Conservation (phyloP, 1,284 basidiomycete genomes). For the Ustilago nuda region DNA sequence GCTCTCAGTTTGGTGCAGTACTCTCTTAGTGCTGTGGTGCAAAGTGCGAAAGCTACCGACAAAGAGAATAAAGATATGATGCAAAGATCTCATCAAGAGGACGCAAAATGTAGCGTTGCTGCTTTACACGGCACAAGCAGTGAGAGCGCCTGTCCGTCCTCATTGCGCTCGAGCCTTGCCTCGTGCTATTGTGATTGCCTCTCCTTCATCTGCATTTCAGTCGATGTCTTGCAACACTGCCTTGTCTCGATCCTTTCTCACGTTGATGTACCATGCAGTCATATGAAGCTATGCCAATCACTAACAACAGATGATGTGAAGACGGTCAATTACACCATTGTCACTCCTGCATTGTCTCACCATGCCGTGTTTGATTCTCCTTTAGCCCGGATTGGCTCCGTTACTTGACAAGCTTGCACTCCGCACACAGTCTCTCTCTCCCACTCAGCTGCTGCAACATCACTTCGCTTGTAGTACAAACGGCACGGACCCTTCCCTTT, state of each 20-base stretch:
- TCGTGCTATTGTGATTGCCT: background rate
- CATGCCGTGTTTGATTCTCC: no score
- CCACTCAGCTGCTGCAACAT: background rate
- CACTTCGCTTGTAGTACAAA: background rate
- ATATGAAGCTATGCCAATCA: background rate
- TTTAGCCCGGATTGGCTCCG: background rate
- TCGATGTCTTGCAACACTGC: background rate
- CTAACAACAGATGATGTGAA: background rate
- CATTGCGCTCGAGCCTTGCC: background rate
- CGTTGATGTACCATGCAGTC: background rate
- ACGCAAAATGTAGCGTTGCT: no score
- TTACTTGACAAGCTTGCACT: background rate
- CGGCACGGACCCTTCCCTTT: background rate
- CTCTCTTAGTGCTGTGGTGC: no score
- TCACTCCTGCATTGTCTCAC: background rate
- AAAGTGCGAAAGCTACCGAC: no score
- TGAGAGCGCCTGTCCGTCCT: background rate
- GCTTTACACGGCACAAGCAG: no score
- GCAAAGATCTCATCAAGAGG: no score
- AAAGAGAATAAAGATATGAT: no score
- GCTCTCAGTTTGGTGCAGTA: background rate
- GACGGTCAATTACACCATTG: background rate
- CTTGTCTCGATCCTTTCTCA: background rate
- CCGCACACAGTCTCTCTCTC: background rate
- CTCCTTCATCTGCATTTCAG: background rate